Evolutionary conservation across 2,329 filamentous ascomycete species (phyloP).

Genomic region (Chrysosporium keratinophilum): DNA sequence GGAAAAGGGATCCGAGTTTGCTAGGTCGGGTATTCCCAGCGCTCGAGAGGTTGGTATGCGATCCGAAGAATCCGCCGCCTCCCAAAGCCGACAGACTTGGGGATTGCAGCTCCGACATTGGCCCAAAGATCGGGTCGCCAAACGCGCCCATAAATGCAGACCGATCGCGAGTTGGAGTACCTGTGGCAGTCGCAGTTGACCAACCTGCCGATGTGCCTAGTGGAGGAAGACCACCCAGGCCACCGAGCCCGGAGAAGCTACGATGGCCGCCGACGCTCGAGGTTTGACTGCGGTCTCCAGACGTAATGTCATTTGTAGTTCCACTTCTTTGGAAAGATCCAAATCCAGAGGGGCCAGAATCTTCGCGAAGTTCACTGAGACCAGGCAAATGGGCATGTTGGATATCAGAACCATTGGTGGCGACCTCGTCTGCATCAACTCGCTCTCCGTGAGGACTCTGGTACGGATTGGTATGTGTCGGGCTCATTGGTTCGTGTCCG

Average conservation of each 20-base stretch:
- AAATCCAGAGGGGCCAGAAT: slow-evolving; percentile 42
- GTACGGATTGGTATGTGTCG: slow-evolving; percentile 92
- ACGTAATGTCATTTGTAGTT: slow-evolving; percentile 45
- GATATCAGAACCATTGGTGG: slow-evolving; percentile 46
- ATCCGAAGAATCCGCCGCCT: slow-evolving; percentile 52
- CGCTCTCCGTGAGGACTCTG: slow-evolving; percentile 76
- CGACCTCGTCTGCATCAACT: slow-evolving; percentile 50
- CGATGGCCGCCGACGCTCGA: slow-evolving; percentile 66
- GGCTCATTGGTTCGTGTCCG: slow-evolving; percentile 64
- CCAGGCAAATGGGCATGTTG: slow-evolving; percentile 43
- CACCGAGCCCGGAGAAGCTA: slow-evolving; percentile 54
- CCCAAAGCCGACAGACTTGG: slow-evolving; percentile 33
- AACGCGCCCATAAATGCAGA: slow-evolving; percentile 43
- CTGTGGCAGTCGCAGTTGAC: slow-evolving; percentile 57
- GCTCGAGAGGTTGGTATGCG: slow-evolving; percentile 43
- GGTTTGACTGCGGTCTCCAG: slow-evolving; percentile 83
- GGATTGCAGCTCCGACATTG: slow-evolving; percentile 62
- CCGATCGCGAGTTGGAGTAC: slow-evolving; percentile 56
- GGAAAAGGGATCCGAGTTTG: slow-evolving; percentile 80
- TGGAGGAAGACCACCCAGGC: slow-evolving; percentile 43
- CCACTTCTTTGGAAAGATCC: slow-evolving; percentile 46
- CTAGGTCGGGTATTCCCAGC: slow-evolving; percentile 64
- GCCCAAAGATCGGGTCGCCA: slow-evolving; percentile 58
- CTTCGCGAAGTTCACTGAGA: slow-evolving; percentile 45
- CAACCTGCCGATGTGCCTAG: slow-evolving; percentile 42